phyloP scores from a whole-genome alignment of 225 moss, liverwort and hornwort genomes.

The Thuidium tamariscinum region DNA sequence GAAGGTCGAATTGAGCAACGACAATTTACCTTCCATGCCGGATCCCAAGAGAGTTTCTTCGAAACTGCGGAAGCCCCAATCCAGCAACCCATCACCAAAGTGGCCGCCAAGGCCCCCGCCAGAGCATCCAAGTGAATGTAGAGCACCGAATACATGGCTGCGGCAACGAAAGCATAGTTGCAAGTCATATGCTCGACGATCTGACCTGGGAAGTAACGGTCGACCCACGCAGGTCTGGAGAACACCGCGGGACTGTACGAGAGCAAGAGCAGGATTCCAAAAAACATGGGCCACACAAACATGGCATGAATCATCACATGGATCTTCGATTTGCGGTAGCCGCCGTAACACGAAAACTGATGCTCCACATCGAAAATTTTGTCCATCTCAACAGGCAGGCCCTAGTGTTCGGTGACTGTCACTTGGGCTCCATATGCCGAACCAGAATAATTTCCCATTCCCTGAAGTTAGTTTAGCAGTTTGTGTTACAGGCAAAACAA shows the following conservation, averaged over 20 bases:
- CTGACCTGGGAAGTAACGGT: not conserved
- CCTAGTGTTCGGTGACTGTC: not conserved
- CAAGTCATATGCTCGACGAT: slow-evolving; percentile 12
- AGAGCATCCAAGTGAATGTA: slow-evolving; percentile 13
- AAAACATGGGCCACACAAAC: slow-evolving; percentile 42
- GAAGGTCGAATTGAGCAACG: not conserved
- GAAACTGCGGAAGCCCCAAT: slow-evolving; percentile 10
- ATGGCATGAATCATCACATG: slow-evolving; percentile 36
- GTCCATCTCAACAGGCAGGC: slow-evolving; percentile 14
- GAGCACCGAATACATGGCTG: slow-evolving; percentile 14
- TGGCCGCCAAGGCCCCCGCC: slow-evolving; percentile 24
- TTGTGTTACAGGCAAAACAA: not conserved
- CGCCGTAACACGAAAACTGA: slow-evolving; percentile 39
- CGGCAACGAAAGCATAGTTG: slow-evolving; percentile 27
- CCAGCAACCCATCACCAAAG: slow-evolving; percentile 24
- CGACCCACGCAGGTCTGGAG: slow-evolving; percentile 8
- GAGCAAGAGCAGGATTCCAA: slow-evolving; percentile 23
- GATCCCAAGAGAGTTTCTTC: slow-evolving; percentile 14
- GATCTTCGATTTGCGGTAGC: slow-evolving; percentile 27
- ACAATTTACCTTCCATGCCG: slow-evolving; percentile 21
- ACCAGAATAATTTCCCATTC: not conserved
- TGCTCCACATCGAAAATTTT: slow-evolving; percentile 36
- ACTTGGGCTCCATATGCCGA: not conserved
- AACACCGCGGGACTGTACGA: slow-evolving; percentile 11
- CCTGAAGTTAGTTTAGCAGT: not conserved